A percentile compares a stretch with the other conserved stretches of the same genome.
Conservation (phyloP, 2,329 filamentous ascomycete species). For the Periconia sp. region DNA sequence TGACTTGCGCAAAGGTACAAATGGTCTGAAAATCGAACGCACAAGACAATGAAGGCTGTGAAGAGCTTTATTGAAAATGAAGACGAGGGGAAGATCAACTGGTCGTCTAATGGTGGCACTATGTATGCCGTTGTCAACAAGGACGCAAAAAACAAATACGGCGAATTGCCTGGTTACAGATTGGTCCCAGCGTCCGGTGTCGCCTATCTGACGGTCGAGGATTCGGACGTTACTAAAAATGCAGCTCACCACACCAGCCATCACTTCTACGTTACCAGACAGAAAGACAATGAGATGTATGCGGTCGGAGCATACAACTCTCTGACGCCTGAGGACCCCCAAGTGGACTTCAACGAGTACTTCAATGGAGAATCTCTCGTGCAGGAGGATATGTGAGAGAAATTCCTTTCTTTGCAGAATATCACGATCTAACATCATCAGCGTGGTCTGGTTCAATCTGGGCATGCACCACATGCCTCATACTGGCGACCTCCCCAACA, state of each 20-base stretch:
- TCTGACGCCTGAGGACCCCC: conserved; percentile 50
- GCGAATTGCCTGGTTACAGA: conserved; percentile 56
- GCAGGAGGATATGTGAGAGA: conserved; percentile 39
- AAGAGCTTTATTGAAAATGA: conserved; percentile 43
- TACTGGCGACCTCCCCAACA: conserved; percentile 52
- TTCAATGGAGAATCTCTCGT: conserved; percentile 50
- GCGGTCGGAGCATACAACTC: conserved; percentile 51
- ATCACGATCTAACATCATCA: conserved; percentile 3
- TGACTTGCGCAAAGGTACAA: conserved; percentile 37
- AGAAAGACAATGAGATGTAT: conserved; percentile 56
- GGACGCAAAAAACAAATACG: conserved; percentile 52
- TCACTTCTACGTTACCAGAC: conserved; percentile 53
- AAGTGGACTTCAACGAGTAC: conserved; percentile 55
- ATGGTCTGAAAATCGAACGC: conserved; percentile 53
- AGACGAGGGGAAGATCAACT: conserved; percentile 47
- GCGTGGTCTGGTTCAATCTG: conserved; percentile 56
- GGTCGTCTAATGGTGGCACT: conserved; percentile 50
- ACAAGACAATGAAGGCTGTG: conserved; percentile 56
- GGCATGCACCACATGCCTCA: conserved; percentile 55
- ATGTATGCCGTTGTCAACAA: conserved; percentile 56
- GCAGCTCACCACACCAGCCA: not conserved
- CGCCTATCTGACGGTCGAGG: not conserved
- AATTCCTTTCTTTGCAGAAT: not conserved
- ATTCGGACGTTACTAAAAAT: not conserved
- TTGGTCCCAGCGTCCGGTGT: conserved; percentile 23